Evolutionary conservation across 768 basidiomycete genomes (phyloP).

Genomic region (Tubosaeta brunneosetosa): DNA sequence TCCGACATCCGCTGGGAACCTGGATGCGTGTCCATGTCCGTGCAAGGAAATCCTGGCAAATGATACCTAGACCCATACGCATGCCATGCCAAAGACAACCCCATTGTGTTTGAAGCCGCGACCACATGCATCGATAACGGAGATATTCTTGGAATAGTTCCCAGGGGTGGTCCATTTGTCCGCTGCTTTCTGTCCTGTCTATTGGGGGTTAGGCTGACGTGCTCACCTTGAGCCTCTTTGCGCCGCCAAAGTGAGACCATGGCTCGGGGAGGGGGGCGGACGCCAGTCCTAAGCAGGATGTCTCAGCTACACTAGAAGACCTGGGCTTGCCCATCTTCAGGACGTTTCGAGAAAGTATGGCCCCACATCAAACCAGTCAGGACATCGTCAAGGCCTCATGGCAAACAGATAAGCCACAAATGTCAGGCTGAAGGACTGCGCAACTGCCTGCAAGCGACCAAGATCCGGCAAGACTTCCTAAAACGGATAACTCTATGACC

Average conservation of each 20-base stretch:
- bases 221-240: neutral
- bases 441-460: neutral
- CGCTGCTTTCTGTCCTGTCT: neutral
- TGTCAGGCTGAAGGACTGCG: neutral
- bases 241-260: neutral
- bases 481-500: neutral
- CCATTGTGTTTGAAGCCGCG: neutral
- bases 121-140: slow-evolving; percentile 15
- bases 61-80: neutral
- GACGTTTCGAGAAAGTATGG: neutral
- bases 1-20: neutral
- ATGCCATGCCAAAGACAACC: slow-evolving; percentile 16
- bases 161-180: neutral
- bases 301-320: neutral
- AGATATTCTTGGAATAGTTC: slow-evolving; percentile 17
- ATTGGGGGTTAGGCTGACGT: slow-evolving; percentile 4
- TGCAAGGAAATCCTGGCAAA: slow-evolving; percentile 15
- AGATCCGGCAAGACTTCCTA: slow-evolving; percentile 5
- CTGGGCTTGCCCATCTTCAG: neutral
- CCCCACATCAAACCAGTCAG: neutral
- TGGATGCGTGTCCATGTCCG: neutral
- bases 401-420: neutral
- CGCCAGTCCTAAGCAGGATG: neutral
- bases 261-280: neutral
- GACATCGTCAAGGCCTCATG: neutral